Evolutionary conservation across 2,329 filamentous ascomycete genomes (phyloP), one percentile per base, ranked within the genome.

Genomic region (Diplocarpon rosae): DNA sequence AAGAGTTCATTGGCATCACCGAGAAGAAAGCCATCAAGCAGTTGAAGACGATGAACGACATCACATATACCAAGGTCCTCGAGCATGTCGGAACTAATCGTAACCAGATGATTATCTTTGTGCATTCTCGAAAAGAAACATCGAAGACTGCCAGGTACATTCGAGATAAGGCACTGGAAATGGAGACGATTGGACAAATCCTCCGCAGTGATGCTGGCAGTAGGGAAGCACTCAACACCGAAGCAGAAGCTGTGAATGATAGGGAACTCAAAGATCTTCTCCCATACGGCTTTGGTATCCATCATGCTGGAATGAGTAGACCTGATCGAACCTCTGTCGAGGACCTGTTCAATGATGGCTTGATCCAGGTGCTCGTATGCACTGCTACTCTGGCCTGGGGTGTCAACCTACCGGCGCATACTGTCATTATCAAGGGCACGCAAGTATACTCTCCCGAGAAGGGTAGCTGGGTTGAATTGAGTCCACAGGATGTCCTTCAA

Each of bases 11-110:
- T 54, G 92, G 92, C 42, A 85, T 98, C 35, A 95, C 90, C 0
- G 92, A 98, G 56, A 93, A 92, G 68, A 96, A 96, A 64, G 85
- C 92, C 5, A 98, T 98, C 67, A 98, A 96, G 67, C 92, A 98
- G 64, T 71, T 98, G 43, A 95, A 96, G 72, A 93, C 85, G 1
- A 98, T 98, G 92, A 98, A 98, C 60, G 92, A 98, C 57, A 89
- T 98, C 43, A 95, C 88, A 46, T 98, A 98, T 65, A 93, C 82
- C 52, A 98, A 98, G 65, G 89, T 95, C 24, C 76, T 98, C 43
- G 92, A 98, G 64, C 90, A 96, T 61, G 90, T 95, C 27, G 92
- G 92, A 6, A 81, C 83, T 47, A 83, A 93, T 59, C 80, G 85
- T 52, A 95, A 98, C 58, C 92, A 98, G 64, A 95, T 98, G 89